phyloP scores from a whole-genome alignment of 2,329 filamentous ascomycete species.

The Fusarium sp. region DNA sequence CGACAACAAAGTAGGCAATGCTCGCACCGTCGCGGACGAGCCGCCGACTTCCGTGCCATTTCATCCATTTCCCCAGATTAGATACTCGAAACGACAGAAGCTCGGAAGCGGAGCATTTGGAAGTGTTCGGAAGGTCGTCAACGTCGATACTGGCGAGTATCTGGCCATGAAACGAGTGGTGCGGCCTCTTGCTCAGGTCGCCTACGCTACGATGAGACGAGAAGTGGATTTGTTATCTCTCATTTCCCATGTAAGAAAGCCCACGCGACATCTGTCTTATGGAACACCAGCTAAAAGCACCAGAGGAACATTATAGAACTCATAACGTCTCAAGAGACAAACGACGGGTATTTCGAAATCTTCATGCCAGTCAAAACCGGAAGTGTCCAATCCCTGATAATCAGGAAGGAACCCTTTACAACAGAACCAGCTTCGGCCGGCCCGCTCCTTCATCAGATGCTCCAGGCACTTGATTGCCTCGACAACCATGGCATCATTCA shows the following conservation, averaged over 20 bases:
- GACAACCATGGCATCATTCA: slow-evolving; percentile 21
- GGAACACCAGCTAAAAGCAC: neutral
- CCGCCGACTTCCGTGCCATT: neutral
- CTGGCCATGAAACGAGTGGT: neutral
- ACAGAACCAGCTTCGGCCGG: neutral
- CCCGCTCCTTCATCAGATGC: neutral
- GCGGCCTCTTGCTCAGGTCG: neutral
- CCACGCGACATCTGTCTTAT: neutral
- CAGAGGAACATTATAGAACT: neutral
- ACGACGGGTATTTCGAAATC: neutral
- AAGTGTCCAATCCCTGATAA: neutral
- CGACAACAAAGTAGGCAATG: neutral
- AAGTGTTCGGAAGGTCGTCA: neutral
- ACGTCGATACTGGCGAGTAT: neutral
- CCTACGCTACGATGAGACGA: neutral
- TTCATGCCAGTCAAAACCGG: neutral
- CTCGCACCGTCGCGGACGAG: neutral
- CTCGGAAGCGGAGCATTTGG: neutral
- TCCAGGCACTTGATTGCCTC: neutral
- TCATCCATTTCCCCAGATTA: neutral
- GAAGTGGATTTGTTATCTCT: neutral
- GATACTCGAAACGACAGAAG: neutral
- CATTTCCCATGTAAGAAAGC: neutral
- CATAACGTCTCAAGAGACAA: neutral
- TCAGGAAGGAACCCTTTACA: neutral